Percentiles rank a stretch among this genome's conserved stretches.
Evolutionary conservation across 805 yeast genomes (phyloP).

Genomic region (Yarrowia divulgata): DNA sequence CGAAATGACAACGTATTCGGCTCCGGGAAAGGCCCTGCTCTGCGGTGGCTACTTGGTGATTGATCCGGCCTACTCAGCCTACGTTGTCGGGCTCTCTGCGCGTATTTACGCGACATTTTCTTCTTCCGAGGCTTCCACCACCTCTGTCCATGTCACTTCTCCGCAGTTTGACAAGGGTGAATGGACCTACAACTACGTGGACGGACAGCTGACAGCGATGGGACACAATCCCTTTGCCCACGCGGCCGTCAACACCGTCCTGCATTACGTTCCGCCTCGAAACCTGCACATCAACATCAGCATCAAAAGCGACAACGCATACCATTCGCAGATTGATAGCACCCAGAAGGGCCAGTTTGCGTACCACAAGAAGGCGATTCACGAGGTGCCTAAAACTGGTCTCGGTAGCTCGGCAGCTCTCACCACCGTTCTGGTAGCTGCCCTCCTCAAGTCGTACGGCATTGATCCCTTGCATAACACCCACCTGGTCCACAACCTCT

Average conservation of each 20-base stretch:
- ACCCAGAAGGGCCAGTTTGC: slow-evolving; percentile 43
- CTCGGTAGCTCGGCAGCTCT: slow-evolving; percentile 96
- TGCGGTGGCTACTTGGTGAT: slow-evolving; percentile 96
- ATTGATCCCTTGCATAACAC: slow-evolving; percentile 19
- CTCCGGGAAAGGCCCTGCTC: slow-evolving; percentile 93
- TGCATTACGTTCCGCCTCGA: slow-evolving; percentile 57
- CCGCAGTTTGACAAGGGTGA: slow-evolving; percentile 77
- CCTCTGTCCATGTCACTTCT: slow-evolving; percentile 60
- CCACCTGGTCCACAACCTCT: slow-evolving; percentile 72
- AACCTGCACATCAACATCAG: slow-evolving; percentile 57
- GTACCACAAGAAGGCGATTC: slow-evolving; percentile 53
- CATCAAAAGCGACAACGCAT: slow-evolving; percentile 85
- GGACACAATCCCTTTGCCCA: slow-evolving; percentile 75
- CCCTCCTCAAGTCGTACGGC: slow-evolving; percentile 54
- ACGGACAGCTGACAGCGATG: slow-evolving; percentile 41
- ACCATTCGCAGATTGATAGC: slow-evolving; percentile 76
- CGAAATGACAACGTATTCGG: slow-evolving; percentile 66
- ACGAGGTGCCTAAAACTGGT: slow-evolving; percentile 89
- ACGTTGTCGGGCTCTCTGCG: slow-evolving; percentile 85
- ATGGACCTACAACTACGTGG: slow-evolving; percentile 63
- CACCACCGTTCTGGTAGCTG: slow-evolving; percentile 78
- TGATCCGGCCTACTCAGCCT: slow-evolving; percentile 75
- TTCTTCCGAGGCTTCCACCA: slow-evolving; percentile 38
- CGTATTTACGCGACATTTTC: slow-evolving; percentile 80
- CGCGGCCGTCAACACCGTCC: slow-evolving; percentile 63